Percentiles rank a stretch among this genome's conserved stretches.
phyloP scores from a whole-genome alignment of 192 early-diverging fungal genomes.

The Coemansia sp. region DNA sequence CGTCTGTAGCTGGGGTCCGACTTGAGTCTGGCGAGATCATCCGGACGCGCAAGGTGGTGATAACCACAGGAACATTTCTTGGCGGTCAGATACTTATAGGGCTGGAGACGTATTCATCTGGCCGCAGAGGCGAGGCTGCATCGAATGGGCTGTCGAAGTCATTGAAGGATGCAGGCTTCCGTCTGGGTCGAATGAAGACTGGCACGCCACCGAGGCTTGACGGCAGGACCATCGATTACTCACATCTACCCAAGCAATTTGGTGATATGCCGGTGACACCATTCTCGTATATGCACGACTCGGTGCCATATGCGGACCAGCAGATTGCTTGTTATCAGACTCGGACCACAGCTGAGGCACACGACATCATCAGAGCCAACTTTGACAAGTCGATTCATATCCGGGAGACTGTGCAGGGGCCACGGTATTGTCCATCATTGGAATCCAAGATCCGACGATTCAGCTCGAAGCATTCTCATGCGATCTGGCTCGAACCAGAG shows the following conservation, averaged over 20 bases:
- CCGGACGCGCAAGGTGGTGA: slow-evolving; percentile 66
- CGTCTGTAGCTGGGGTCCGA: slow-evolving; percentile 59
- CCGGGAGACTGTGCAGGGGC: slow-evolving; percentile 79
- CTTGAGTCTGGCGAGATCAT: slow-evolving; percentile 68
- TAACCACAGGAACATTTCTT: slow-evolving; percentile 82
- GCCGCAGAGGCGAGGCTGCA: slow-evolving; percentile 70
- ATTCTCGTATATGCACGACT: slow-evolving; percentile 73
- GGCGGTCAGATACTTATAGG: slow-evolving; percentile 83
- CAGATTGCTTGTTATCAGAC: slow-evolving; percentile 79
- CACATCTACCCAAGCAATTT: slow-evolving; percentile 60
- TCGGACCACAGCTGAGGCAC: slow-evolving; percentile 64
- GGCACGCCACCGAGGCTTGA: slow-evolving; percentile 78
- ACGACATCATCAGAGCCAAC: slow-evolving; percentile 68
- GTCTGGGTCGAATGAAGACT: slow-evolving; percentile 79
- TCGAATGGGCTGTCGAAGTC: slow-evolving; percentile 76
- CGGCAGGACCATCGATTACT: slow-evolving; percentile 73
- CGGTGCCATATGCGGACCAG: slow-evolving; percentile 64
- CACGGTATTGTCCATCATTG: slow-evolving; percentile 79
- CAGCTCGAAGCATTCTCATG: slow-evolving; percentile 61
- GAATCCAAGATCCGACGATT: slow-evolving; percentile 81
- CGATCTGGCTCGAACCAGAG: slow-evolving; percentile 82
- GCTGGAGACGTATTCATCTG: slow-evolving; percentile 65
- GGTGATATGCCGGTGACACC: slow-evolving; percentile 72
- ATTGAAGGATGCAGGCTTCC: slow-evolving; percentile 69
- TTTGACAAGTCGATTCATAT: slow-evolving; percentile 80